Evolutionary conservation across 2,329 filamentous ascomycete species (phyloP), one percentile per base, ranked within the genome.

Genomic region (Talaromyces piceae): DNA sequence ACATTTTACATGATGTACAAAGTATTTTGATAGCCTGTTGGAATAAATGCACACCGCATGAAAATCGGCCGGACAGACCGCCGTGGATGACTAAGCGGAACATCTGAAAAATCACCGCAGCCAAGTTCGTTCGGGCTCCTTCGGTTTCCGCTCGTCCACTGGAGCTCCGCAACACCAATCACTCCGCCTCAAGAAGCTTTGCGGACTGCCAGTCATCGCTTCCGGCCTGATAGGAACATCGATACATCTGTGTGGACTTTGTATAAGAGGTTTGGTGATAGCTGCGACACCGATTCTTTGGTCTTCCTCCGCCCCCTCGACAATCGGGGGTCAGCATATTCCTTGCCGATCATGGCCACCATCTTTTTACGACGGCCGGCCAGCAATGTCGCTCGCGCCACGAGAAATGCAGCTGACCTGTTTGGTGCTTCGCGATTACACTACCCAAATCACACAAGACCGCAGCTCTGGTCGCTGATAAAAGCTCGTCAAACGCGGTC

Each of bases 311-410:
- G 23, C 20, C 20, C 20, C 39, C 39, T 43, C 39, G 39, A 25
- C 39, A 18, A 23, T 16, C 25, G 20, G 39, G 39, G 39, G 39
- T 43, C 20, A 43, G 20, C 39, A 25, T 18, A 37, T 28, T n/a
- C 33, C 12, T 37, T 8, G 39, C 39, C 39, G 70, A 74, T 67
- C 70, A 87, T 87, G 84, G 82, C 82, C 67, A 80, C 80, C 62
- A 22, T 16, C 39, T 74, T 84, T 63, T 72, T 86, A 59, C 80
- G 83, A 67, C 81, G 82, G 68, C 78, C 83, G 67, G 80, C 81
- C 73, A 79, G 81, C 67, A 72, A n/a, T n/a, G n/a, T 87, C 66
- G 80, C 81, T 71, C 78, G 79, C 67, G 75, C 82, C 63, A 79
- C 80, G 53, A 78, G 78, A 67, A 72, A 77, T 59, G 76, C 77